Evolutionary conservation across 1,284 basidiomycete genomes (phyloP), one percentile per base, ranked within the genome.

Genomic region (Rhodotorula sp.): DNA sequence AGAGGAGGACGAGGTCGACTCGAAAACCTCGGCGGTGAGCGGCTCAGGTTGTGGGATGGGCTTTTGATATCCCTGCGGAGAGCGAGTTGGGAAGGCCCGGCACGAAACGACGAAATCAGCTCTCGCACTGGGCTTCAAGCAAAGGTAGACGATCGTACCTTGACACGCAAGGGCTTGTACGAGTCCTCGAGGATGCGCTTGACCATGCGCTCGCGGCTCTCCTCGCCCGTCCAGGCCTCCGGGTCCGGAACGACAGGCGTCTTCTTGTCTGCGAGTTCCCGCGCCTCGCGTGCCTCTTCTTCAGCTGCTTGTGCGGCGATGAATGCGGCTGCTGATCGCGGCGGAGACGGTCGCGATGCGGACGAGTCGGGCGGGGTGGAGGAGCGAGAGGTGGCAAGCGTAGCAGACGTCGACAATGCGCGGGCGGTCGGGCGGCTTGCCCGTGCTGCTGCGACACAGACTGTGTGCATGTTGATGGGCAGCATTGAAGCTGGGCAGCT

Each of bases 91-190:
- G 16, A 54, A 19, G 41, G 48, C 5, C 19, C 41, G 23, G 4
- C 10, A 16, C 4, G 3, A 50, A n/a, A 13, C 3, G 52, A 16
- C n/a, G n/a, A 54, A 16, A 27, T 17, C 27, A 34, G 53, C 27
- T 21, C 21, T 1, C 7, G 21, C 7, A 10, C 27, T 21, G 14
- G 16, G 21, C 21, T 10, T 0, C 1, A 16, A 49, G 42, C 14
- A 17, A 17, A 45, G 41, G 16, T 17, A 19, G n/a, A 34, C 4
- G 4, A 23, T 23, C 66, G 12, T n/a, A 74, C 74, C 74, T 76
- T 76, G 27, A 74, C 50, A 3, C 67, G 23, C 0, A 76, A 42
- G 25, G 74, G 72, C 48, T 76, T 74, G 70, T 76, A 76, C 60
- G 56, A 54, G 52, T 76, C 74, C 25, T 70, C 59, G 41, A 76